Evolutionary conservation across 78 protist genomes (phyloP).

Genomic region (Capsaspora owczarzaki): DNA sequence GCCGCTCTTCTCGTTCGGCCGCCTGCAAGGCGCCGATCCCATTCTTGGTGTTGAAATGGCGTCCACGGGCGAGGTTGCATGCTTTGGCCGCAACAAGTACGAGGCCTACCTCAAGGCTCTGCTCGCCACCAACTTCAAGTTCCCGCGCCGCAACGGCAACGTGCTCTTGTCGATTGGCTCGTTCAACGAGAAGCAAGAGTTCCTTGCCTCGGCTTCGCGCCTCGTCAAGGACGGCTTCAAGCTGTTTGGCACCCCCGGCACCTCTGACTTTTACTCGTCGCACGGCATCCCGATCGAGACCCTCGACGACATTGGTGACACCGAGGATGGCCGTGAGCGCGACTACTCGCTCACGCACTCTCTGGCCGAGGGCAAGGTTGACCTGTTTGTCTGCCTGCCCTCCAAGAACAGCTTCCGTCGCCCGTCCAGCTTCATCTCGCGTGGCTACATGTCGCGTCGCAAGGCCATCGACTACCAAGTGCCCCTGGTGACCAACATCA

Average conservation of each 20-base stretch:
- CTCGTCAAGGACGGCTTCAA: conserved; percentile 54
- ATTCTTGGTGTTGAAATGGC: conserved; percentile 96
- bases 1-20: conserved; percentile 92
- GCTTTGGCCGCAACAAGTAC: conserved; percentile 72
- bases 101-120: conserved; percentile 92
- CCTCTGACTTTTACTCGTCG: conserved; percentile 60
- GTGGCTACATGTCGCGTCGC: conserved; percentile 79
- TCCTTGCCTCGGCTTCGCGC: conserved; percentile 48
- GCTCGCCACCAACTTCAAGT: conserved; percentile 68
- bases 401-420: conserved; percentile 63
- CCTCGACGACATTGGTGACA: conserved; percentile 3
- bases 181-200: conserved; percentile 65
- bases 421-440: conserved; percentile 62
- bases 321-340: neutral
- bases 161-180: conserved; percentile 77
- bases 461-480: conserved; percentile 74
- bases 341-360: conserved; percentile 5
- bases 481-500: conserved; percentile 79
- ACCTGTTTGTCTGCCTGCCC: conserved; percentile 75
- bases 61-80: conserved; percentile 95
- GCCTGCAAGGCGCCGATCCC: conserved; percentile 93
- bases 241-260: conserved; percentile 57
- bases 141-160: conserved; percentile 42
- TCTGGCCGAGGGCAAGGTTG: conserved; percentile 34
- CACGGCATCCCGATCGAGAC: conserved; percentile 27